A percentile compares a stretch with the other conserved stretches of the same genome.
These are phyloP conservation scores for Thinopyrum elongatum DNA, from an alignment of 176 grass and related monocot genomes.

Conservation along the genomic window DNA sequence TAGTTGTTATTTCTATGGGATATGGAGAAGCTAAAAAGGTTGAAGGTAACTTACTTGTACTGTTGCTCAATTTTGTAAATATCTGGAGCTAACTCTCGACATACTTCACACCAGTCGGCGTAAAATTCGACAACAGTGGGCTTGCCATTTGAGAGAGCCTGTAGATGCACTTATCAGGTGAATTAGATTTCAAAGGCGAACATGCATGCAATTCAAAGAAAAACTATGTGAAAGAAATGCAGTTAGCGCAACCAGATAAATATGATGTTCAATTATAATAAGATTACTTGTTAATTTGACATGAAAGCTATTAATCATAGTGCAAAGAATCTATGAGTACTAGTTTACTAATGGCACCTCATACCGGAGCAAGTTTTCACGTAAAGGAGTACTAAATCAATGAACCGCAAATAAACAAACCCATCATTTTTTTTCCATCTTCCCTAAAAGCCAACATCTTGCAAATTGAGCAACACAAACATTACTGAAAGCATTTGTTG, in stretches of 20 bases:
- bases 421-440: neutral
- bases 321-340: neutral
- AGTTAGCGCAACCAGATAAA: neutral
- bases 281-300: neutral
- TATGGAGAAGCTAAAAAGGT: neutral
- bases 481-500: neutral
- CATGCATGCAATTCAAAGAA: neutral
- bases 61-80: slow-evolving; percentile 81
- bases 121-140: slow-evolving; percentile 98
- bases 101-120: slow-evolving; percentile 98
- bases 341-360: neutral
- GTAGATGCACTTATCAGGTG: slow-evolving; percentile 23
- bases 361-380: neutral
- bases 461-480: neutral
- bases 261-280: neutral
- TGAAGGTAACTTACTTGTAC: slow-evolving; percentile 56
- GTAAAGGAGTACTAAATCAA: neutral
- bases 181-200: neutral
- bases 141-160: slow-evolving; percentile 92
- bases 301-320: neutral
- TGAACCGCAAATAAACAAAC: neutral
- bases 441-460: neutral
- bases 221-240: neutral
- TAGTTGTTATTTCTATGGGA: neutral
- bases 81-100: slow-evolving; percentile 79